These are phyloP conservation scores for Aspergillus transmontanensis DNA, from an alignment of 2,329 filamentous ascomycete species.

Conservation along the genomic window DNA sequence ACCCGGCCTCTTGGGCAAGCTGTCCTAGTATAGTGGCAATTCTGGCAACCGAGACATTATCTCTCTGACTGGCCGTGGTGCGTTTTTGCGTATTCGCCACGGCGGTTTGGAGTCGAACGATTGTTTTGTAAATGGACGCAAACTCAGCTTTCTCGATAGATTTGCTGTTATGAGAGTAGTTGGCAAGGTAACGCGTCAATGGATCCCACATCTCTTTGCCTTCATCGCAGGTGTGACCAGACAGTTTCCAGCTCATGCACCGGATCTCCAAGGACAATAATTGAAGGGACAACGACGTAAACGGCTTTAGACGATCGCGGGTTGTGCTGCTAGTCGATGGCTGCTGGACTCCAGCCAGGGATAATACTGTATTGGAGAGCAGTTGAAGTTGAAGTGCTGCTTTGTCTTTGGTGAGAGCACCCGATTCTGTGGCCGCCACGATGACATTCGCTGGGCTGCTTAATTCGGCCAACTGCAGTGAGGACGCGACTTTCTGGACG, in stretches of 20 bases:
- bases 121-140: conserved; percentile 36
- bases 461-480: conserved; percentile 36
- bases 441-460: conserved; percentile 46
- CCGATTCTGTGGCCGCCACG: conserved; percentile 38
- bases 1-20: conserved; percentile 44
- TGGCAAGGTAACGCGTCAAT: conserved; percentile 42
- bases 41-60: conserved; percentile 33
- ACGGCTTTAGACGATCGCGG: conserved; percentile 31
- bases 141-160: conserved; percentile 42
- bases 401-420: conserved; percentile 40
- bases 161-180: conserved; percentile 38
- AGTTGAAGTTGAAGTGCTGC: conserved; percentile 48
- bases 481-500: conserved; percentile 33
- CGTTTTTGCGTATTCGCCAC: conserved; percentile 33
- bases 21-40: conserved; percentile 41
- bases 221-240: conserved; percentile 44
- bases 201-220: conserved; percentile 48
- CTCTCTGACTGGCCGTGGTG: conserved; percentile 20
- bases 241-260: conserved; percentile 45
- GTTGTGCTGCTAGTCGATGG: conserved; percentile 17
- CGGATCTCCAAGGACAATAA: conserved; percentile 46
- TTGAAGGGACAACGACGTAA: conserved; percentile 40
- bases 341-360: conserved; percentile 30
- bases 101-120: conserved; percentile 38
- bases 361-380: conserved; percentile 44